A percentile compares a stretch with the other conserved stretches of the same genome.
Evolutionary conservation across 1,139 yeast genomes (phyloP).

Genomic region (Lodderomyces parapsilosis): DNA sequence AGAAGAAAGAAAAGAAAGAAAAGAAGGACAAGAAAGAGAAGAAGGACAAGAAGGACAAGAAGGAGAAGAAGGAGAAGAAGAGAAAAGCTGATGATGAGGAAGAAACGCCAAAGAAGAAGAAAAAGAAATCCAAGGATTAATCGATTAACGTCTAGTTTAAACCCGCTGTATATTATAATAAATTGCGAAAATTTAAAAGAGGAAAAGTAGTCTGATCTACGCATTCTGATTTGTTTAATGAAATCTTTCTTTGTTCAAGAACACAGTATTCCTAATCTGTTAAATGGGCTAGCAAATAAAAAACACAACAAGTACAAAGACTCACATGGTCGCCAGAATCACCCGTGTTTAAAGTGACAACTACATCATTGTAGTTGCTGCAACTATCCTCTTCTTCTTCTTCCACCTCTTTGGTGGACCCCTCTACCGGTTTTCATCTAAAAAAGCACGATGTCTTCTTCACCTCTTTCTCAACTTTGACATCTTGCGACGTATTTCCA

Average conservation of each 20-base stretch:
- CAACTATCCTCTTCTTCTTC: neutral
- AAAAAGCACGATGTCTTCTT: conserved; percentile 1
- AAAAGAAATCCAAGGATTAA: conserved; percentile 47
- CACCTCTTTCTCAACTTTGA: neutral
- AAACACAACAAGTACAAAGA: conserved; percentile 1
- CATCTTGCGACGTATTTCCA: neutral
- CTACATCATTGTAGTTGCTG: neutral
- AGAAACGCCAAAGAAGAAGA: conserved; percentile 28
- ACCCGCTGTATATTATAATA: conserved; percentile 9
- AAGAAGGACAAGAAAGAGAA: conserved; percentile 49
- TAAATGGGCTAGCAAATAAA: conserved; percentile 4
- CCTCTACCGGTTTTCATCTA: neutral
- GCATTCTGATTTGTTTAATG: neutral
- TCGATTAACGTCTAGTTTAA: conserved; percentile 8
- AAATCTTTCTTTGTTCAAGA: neutral
- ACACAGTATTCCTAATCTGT: conserved; percentile 1
- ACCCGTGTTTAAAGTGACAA: neutral
- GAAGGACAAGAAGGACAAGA: conserved; percentile 49
- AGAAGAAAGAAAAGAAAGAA: conserved; percentile 54
- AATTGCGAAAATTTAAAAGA: neutral
- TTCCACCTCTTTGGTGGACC: neutral
- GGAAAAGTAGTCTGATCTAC: neutral
- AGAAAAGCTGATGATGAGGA: conserved; percentile 36
- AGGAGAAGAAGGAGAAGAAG: conserved; percentile 42
- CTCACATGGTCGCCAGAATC: conserved; percentile 1